Evolutionary conservation across 371 early-diverging fungal genomes (phyloP).

Genomic region (Syncephalis fuscata): DNA sequence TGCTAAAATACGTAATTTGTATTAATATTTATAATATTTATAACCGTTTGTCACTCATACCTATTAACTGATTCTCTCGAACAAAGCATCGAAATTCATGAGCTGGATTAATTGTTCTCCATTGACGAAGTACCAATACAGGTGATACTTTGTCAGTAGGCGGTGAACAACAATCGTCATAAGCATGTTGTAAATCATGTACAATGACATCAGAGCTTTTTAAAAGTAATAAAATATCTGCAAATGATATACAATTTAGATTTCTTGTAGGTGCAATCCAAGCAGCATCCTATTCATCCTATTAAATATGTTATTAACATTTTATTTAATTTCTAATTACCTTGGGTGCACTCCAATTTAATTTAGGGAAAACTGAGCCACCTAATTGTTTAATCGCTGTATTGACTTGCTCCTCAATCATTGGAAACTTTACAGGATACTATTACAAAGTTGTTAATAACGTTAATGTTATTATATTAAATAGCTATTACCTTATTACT

Average conservation of each 20-base stretch:
- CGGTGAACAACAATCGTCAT: slow-evolving; percentile 26
- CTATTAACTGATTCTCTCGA: slow-evolving; percentile 33
- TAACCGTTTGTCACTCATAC: slow-evolving; percentile 11
- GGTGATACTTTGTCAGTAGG: slow-evolving; percentile 5
- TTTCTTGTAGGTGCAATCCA: slow-evolving; percentile 75
- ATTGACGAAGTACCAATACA: slow-evolving; percentile 64
- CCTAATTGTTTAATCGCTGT: slow-evolving; percentile 50
- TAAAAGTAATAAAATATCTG: slow-evolving; percentile 71
- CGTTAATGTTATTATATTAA: background rate
- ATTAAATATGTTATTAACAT: no score
- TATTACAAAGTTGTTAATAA: background rate
- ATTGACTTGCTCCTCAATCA: slow-evolving; percentile 34
- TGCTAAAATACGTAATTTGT: slow-evolving; percentile 9
- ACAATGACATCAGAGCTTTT: slow-evolving; percentile 81
- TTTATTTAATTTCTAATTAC: no score
- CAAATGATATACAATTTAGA: slow-evolving; percentile 50
- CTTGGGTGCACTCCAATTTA: slow-evolving; percentile 88
- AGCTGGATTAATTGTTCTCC: slow-evolving; percentile 69
- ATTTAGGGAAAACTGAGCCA: slow-evolving; percentile 77
- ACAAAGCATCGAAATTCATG: slow-evolving; percentile 93
- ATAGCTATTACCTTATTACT: background rate
- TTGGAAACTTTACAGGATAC: slow-evolving; percentile 31
- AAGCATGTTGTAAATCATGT: slow-evolving; percentile 69
- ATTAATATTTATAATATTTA: slow-evolving; percentile 1
- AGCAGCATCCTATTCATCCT: slow-evolving; percentile 54